Conservation (phyloP, 495 filamentous ascomycete genomes). For the Hypoxylon subgilvum region DNA sequence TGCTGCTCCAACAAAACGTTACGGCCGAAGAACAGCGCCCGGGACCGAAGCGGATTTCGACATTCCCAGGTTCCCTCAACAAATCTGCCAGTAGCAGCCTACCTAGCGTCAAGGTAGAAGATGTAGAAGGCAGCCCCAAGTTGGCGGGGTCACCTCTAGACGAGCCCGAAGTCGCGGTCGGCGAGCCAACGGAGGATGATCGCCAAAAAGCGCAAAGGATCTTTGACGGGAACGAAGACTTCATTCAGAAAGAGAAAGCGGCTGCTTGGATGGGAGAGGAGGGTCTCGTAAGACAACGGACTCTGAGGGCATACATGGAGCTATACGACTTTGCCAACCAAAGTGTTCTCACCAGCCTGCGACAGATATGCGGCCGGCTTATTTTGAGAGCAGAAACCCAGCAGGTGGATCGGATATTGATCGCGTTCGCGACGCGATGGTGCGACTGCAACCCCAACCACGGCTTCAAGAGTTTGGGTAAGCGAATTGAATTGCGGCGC, state of each 20-base stretch:
- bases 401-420: slow-evolving; percentile 92
- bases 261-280: slow-evolving; percentile 89
- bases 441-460: slow-evolving; percentile 93
- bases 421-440: slow-evolving; percentile 86
- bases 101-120: slow-evolving; percentile 56
- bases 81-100: slow-evolving; percentile 56
- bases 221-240: slow-evolving; percentile 83
- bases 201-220: slow-evolving; percentile 78
- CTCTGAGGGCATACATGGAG: slow-evolving; percentile 86
- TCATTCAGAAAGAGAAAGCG: slow-evolving; percentile 75
- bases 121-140: slow-evolving; percentile 36
- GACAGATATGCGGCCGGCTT: slow-evolving; percentile 80
- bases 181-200: slow-evolving; percentile 67
- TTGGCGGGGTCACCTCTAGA: slow-evolving; percentile 50
- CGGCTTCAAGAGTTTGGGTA: slow-evolving; percentile 89
- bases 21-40: slow-evolving; percentile 14
- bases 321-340: slow-evolving; percentile 84
- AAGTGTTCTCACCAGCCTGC: slow-evolving; percentile 80
- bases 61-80: slow-evolving; percentile 38
- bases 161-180: slow-evolving; percentile 54
- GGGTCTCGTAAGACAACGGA: slow-evolving; percentile 66
- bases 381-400: slow-evolving; percentile 92
- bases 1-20: slow-evolving; percentile 24
- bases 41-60: slow-evolving; percentile 28
- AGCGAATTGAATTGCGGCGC: slow-evolving; percentile 30